These are phyloP conservation scores for Adiantum capillusveneris DNA, from an alignment of 75 land plant genomes.

Conservation along the genomic window DNA sequence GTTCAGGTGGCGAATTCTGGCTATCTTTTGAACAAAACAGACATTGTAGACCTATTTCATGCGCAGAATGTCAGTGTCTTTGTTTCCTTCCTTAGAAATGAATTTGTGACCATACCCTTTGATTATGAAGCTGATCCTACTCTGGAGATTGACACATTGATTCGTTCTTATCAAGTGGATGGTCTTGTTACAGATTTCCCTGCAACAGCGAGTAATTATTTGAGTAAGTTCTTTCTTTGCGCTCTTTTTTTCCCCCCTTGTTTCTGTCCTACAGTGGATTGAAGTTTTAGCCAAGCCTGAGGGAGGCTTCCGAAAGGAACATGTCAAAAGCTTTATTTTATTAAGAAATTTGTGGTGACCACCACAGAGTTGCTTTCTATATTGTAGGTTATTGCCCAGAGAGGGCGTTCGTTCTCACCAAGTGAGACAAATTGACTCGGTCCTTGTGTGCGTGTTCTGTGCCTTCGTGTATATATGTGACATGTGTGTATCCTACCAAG, in stretches of 20 bases:
- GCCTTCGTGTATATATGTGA: too few relatives aligned
- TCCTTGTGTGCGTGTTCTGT: too few relatives aligned
- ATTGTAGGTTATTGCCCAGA: too few relatives aligned
- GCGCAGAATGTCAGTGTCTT: conserved; percentile 58
- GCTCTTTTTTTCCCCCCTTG: neutral
- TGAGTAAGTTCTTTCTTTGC: conserved; percentile 34
- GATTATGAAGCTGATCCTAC: conserved; percentile 68
- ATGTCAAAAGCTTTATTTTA: too few relatives aligned
- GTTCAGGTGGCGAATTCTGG: conserved; percentile 5
- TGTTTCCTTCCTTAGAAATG: conserved; percentile 46
- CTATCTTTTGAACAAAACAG: conserved; percentile 29
- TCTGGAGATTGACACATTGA: conserved; percentile 43
- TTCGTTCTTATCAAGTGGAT: conserved; percentile 33
- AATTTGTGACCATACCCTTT: conserved; percentile 32
- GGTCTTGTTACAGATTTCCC: conserved; percentile 80
- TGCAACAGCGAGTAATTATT: conserved; percentile 46
- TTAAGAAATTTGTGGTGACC: too few relatives aligned
- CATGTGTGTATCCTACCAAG: too few relatives aligned
- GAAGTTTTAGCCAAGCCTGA: too few relatives aligned
- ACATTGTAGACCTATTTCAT: conserved; percentile 41
- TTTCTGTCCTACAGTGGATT: neutral
- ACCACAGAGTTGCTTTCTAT: too few relatives aligned
- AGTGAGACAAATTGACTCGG: too few relatives aligned
- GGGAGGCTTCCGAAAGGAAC: too few relatives aligned
- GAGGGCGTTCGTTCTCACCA: too few relatives aligned